Base-by-base conservation (phyloP, 129 eudicot species). In the Glebionis coronaria region DNA sequence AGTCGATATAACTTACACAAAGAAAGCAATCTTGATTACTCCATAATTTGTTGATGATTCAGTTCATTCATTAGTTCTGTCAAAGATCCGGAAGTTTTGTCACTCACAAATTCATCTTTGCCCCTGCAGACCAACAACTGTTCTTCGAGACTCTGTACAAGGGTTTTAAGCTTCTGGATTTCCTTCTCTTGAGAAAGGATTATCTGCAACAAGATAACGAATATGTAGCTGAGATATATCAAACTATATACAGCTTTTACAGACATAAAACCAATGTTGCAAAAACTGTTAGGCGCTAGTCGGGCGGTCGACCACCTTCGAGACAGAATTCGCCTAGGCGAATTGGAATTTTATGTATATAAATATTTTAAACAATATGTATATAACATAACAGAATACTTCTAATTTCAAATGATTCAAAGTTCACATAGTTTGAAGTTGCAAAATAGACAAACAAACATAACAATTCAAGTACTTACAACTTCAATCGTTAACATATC, bases 101-200 rank as follows among this genome's bases (percentile, higher is more conserved):
- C 82, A 52, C 45, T 78, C 52, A 57, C 73, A 31, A 61, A 11
- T 50, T 68, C 83, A 21, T 70, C 81, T 72, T 66, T 80, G 45
- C 74, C 78, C 72, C 61, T 81, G 78, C 88, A 83, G 23, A 49
- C 68, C 13, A 38, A 4, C 50, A 83, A 69, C 72, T 83, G 88
- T 38, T 72, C 82, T 59, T 77, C 63, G 59, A 83, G 84, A 69
- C 63, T 73, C 31, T 74, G 79, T 54, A 79, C 84, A 4, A 83
- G 88, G 56, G 76, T 63, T 28, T 76, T 76, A 21, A 83, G 82
- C 70, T 79, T 83, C 51, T 76, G 82, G 59, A 83, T 83, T 45
- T 70, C 74, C 73, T 76, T 79, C 77, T 83, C 88, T 70, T 83
- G 82, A 11, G 79, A 73, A 65, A 83, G 59, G 61, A 83, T 79